Percentiles rank a stretch among this genome's conserved stretches.
These are phyloP conservation scores for Cornus controversa DNA, from an alignment of 148 eudicot genomes.

Conservation along the genomic window DNA sequence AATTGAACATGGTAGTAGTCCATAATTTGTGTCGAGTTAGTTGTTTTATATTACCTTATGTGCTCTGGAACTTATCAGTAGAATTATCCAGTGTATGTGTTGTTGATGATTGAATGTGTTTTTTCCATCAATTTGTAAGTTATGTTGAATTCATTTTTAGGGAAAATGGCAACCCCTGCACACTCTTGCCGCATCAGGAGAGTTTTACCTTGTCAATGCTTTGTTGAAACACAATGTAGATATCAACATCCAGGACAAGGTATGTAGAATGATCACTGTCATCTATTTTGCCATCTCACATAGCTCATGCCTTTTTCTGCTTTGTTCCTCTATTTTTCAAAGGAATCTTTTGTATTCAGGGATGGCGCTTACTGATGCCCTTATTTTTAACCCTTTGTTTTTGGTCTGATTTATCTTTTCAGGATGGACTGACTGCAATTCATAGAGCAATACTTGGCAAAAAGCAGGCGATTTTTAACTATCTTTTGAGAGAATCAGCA, in stretches of 20 bases:
- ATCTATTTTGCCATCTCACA: background rate
- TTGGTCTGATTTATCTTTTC: constrained; percentile 11
- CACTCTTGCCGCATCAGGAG: constrained; percentile 83
- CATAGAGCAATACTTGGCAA: constrained; percentile 84
- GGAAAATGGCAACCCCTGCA: constrained; percentile 88
- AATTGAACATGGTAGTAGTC: background rate
- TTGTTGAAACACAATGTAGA: constrained; percentile 68
- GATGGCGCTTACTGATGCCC: background rate
- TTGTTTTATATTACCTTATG: background rate
- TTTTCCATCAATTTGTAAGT: background rate
- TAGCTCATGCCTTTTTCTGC: background rate
- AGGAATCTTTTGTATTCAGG: background rate
- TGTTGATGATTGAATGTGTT: background rate
- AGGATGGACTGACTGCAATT: constrained; percentile 89
- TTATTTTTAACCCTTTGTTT: constrained; percentile 7
- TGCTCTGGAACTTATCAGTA: background rate
- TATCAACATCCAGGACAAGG: constrained; percentile 75
- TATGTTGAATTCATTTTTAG: constrained; percentile 38
- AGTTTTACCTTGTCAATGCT: constrained; percentile 63
- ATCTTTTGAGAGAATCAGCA: constrained; percentile 83
- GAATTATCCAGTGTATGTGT: background rate
- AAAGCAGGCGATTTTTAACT: constrained; percentile 78
- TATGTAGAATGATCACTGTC: constrained; percentile 11
- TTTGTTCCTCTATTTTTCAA: background rate
- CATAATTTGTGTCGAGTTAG: background rate